Percentiles rank a stretch among this genome's conserved stretches.
Evolutionary conservation across 1,284 basidiomycete species (phyloP).

Genomic region (Ceratobasidium sp.): DNA sequence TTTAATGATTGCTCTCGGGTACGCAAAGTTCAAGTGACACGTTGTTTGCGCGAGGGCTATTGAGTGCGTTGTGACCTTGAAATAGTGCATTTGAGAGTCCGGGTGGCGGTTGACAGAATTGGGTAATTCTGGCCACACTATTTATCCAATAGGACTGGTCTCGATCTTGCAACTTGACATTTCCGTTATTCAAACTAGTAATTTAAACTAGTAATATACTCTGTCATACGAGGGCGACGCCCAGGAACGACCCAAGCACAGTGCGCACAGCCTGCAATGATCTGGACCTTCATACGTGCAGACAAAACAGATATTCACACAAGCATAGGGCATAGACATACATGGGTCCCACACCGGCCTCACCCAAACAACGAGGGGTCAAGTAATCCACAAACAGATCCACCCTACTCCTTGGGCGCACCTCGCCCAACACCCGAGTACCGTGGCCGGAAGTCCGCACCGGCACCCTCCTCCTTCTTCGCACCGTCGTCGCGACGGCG

Average conservation of each 20-base stretch:
- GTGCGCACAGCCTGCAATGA: conserved; percentile 14
- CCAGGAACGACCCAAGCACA: not conserved
- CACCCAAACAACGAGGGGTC: conserved; percentile 13
- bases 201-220: not conserved
- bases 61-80: not conserved
- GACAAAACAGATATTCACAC: too few relatives aligned
- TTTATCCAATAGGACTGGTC: not conserved
- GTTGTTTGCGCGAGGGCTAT: conserved; percentile 36
- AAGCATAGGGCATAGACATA: conserved; percentile 30
- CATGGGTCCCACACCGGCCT: conserved; percentile 21
- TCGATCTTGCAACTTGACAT: conserved; percentile 6
- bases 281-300: conserved; percentile 22
- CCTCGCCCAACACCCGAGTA: conserved; percentile 91
- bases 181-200: not conserved
- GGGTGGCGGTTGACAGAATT: conserved; percentile 34
- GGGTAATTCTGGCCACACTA: conserved; percentile 16
- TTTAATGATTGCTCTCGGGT: too few relatives aligned
- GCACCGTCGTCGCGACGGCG: conserved; percentile 67
- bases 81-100: too few relatives aligned
- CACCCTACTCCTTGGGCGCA: conserved; percentile 65
- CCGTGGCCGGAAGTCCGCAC: conserved; percentile 83
- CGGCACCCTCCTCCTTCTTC: conserved; percentile 80
- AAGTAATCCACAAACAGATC: not conserved
- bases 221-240: not conserved
- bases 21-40: conserved; percentile 5